Conservation (phyloP, 495 filamentous ascomycete species). For the Echria macrotheca region DNA sequence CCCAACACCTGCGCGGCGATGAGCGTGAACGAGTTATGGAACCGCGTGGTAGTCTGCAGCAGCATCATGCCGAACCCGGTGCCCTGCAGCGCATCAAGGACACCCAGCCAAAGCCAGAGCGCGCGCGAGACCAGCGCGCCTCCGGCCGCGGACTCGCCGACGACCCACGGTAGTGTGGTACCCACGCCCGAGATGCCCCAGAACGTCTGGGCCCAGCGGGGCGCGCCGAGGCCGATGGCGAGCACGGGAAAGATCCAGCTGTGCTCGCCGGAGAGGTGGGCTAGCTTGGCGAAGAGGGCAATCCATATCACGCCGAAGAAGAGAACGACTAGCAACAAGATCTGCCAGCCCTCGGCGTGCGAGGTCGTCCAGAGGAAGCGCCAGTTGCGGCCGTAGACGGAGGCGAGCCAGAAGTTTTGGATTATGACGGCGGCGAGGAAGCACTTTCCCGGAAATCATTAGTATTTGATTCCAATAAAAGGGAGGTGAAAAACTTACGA, state of each 20-base stretch:
- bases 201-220: slow-evolving; percentile 58
- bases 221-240: slow-evolving; percentile 55
- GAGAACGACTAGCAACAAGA: slow-evolving; percentile 47
- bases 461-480: not conserved
- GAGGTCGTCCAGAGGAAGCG: slow-evolving; percentile 51
- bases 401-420: slow-evolving; percentile 62
- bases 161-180: slow-evolving; percentile 51
- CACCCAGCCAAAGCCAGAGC: slow-evolving; percentile 59
- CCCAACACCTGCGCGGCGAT: slow-evolving; percentile 52
- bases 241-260: slow-evolving; percentile 61
- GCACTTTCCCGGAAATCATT: slow-evolving; percentile 31
- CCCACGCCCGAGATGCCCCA: slow-evolving; percentile 55
- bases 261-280: slow-evolving; percentile 47
- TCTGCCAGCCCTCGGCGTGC: slow-evolving; percentile 47
- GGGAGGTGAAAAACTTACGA: not conserved
- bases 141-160: slow-evolving; percentile 30
- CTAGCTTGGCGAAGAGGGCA: slow-evolving; percentile 42
- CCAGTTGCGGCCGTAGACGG: slow-evolving; percentile 60
- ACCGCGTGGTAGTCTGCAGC: slow-evolving; percentile 53
- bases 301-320: slow-evolving; percentile 60
- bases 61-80: slow-evolving; percentile 58
- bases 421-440: slow-evolving; percentile 57
- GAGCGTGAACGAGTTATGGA: slow-evolving; percentile 51
- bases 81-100: slow-evolving; percentile 54
- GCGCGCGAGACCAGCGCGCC: slow-evolving; percentile 46